A percentile compares a stretch with the other conserved stretches of the same genome.
Conservation (phyloP, 2,329 filamentous ascomycete genomes). For the Penicillium polonicum region DNA sequence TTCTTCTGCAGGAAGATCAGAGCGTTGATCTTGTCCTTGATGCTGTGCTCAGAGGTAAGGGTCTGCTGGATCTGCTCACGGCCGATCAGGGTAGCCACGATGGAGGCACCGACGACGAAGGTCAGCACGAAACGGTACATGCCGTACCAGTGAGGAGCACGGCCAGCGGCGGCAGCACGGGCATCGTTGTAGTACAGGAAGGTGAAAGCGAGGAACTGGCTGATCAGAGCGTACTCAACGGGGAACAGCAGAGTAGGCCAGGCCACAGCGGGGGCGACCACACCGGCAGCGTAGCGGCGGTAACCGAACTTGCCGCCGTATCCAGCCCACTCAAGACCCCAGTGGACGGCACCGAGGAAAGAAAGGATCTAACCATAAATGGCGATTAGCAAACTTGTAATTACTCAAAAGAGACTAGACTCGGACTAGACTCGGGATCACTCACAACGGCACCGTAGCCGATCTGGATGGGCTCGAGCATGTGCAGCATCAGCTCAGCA, state of each 20-base stretch:
- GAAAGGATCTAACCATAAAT: constrained; percentile 68
- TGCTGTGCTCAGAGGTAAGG: constrained; percentile 36
- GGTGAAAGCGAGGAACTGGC: constrained; percentile 82
- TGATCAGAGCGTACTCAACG: constrained; percentile 78
- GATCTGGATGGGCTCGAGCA: constrained; percentile 83
- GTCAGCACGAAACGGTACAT: constrained; percentile 91
- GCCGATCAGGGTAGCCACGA: constrained; percentile 77
- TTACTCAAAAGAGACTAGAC: neutral
- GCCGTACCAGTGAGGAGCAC: constrained; percentile 81
- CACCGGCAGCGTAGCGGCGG: constrained; percentile 78
- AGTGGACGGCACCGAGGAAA: constrained; percentile 90
- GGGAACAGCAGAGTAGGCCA: constrained; percentile 89
- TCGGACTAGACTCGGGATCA: constrained; percentile 18
- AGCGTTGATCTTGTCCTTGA: constrained; percentile 53
- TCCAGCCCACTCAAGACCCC: constrained; percentile 82
- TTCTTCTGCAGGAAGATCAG: constrained; percentile 51
- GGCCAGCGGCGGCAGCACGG: constrained; percentile 69
- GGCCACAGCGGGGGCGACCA: constrained; percentile 74
- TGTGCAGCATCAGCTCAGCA: constrained; percentile 68
- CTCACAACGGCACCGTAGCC: constrained; percentile 82
- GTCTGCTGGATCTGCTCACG: constrained; percentile 68
- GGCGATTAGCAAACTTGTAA: constrained; percentile 13
- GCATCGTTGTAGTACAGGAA: constrained; percentile 83
- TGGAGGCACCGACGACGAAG: constrained; percentile 79
- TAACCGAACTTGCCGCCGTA: constrained; percentile 67